A percentile compares a stretch with the other conserved stretches of the same genome.
Conservation (phyloP, 306 rosid genomes). For the cucumber (Cucumis sativus) region DNA sequence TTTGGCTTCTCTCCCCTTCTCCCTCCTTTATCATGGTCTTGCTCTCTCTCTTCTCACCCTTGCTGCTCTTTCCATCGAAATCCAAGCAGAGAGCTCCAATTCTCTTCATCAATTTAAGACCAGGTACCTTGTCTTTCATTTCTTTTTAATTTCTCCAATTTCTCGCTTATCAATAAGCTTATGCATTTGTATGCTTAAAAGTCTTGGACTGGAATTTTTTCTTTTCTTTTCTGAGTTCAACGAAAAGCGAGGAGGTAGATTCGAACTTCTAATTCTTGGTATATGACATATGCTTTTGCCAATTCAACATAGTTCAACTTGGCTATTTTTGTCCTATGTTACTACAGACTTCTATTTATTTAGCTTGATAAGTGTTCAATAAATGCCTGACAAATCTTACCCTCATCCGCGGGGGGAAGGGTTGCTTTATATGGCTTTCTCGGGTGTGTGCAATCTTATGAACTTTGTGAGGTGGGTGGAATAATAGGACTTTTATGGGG, state of each 20-base stretch:
- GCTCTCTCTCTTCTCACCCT: conserved; percentile 62
- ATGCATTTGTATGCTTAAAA: not conserved
- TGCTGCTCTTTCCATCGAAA: conserved; percentile 56
- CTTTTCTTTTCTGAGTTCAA: not conserved
- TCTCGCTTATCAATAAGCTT: not conserved
- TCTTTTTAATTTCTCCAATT: not conserved
- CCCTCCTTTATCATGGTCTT: conserved; percentile 63
- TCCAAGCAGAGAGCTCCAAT: conserved; percentile 36
- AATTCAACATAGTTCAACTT: too few species aligned
- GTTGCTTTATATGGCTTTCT: too few species aligned
- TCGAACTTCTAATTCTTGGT: not conserved
- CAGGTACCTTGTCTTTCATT: conserved; percentile 24
- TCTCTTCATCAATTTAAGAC: conserved; percentile 31
- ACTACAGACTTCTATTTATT: not conserved
- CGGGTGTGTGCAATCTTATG: too few species aligned
- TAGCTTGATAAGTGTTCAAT: not conserved
- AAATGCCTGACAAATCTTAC: not conserved
- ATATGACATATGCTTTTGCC: not conserved
- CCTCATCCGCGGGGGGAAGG: not conserved
- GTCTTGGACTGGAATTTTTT: not conserved
- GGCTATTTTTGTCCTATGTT: not conserved
- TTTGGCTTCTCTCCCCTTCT: conserved; percentile 50
- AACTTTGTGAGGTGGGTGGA: too few species aligned
- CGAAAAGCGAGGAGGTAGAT: not conserved
- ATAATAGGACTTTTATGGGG: too few species aligned